A percentile compares a stretch with the other conserved stretches of the same genome.
These are phyloP conservation scores for Cercophora scortea DNA, from an alignment of 495 filamentous ascomycete species.

Conservation along the genomic window DNA sequence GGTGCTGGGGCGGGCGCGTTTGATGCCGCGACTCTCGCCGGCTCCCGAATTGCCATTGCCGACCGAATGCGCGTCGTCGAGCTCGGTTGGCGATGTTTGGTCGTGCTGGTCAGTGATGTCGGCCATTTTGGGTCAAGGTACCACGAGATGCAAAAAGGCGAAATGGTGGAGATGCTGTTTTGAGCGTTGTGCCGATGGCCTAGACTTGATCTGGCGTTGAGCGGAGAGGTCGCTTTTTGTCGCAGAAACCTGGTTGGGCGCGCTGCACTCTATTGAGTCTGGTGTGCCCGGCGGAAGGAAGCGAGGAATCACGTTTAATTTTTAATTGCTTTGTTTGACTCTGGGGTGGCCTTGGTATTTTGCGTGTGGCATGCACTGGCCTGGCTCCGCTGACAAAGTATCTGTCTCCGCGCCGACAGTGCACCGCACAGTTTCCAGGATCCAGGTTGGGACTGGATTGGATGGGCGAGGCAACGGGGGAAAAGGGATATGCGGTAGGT, in stretches of 20 bases:
- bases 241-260: constrained; percentile 45
- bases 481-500: constrained; percentile 10
- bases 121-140: constrained; percentile 46
- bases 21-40: constrained; percentile 72
- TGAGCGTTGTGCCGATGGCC: constrained; percentile 51
- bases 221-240: constrained; percentile 44
- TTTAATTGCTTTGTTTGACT: constrained; percentile 30
- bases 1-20: constrained; percentile 75
- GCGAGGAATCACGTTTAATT: constrained; percentile 35
- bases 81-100: constrained; percentile 50
- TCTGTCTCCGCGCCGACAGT: constrained; percentile 6
- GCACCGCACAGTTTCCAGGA: constrained; percentile 11
- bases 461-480: constrained; percentile 4
- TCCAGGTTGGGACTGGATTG: not conserved
- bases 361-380: constrained; percentile 24
- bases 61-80: constrained; percentile 53
- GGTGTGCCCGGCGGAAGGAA: constrained; percentile 41
- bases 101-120: constrained; percentile 57
- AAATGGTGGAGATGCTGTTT: constrained; percentile 50
- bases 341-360: constrained; percentile 22
- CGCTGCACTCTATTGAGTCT: constrained; percentile 45
- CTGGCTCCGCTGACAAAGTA: constrained; percentile 7
- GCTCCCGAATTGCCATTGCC: constrained; percentile 53
- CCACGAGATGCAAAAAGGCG: constrained; percentile 38
- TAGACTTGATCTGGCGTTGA: constrained; percentile 51